phyloP scores from a whole-genome alignment of 306 rosid genomes.

The Chamaecrista fasciculata region DNA sequence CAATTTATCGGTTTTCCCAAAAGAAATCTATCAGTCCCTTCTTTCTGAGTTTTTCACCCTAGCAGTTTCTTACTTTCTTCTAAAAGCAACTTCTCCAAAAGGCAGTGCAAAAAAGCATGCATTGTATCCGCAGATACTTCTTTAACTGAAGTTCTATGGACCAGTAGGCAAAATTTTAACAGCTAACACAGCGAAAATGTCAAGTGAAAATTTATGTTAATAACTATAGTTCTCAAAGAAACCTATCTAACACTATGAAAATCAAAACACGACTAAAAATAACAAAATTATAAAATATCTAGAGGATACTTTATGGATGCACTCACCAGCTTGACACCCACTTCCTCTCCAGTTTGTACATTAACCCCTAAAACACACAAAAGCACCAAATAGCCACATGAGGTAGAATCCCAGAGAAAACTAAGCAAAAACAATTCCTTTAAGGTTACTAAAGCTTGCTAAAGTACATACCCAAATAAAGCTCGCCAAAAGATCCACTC shows the following conservation, averaged over 20 bases:
- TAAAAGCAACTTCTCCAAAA: slow-evolving; percentile 15
- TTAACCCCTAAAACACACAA: slow-evolving; percentile 72
- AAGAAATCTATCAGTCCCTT: slow-evolving; percentile 17
- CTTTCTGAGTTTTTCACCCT: slow-evolving; percentile 10
- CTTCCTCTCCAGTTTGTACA: slow-evolving; percentile 94
- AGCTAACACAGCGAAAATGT: not conserved
- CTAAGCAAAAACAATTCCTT: slow-evolving; percentile 17
- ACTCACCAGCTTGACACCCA: slow-evolving; percentile 94
- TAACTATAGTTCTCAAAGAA: slow-evolving; percentile 11
- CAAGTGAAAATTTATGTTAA: not conserved
- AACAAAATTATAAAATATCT: not conserved
- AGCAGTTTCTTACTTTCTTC: slow-evolving; percentile 16
- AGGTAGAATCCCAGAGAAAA: slow-evolving; percentile 10
- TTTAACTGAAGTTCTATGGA: slow-evolving; percentile 4
- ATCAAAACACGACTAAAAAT: not conserved
- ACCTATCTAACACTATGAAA: slow-evolving; percentile 11
- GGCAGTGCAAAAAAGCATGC: not conserved
- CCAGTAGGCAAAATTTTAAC: slow-evolving; percentile 8
- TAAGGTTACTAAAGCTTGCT: slow-evolving; percentile 16
- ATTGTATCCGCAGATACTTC: slow-evolving; percentile 9
- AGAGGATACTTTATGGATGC: slow-evolving; percentile 20
- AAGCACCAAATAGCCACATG: slow-evolving; percentile 35
- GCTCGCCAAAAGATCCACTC: slow-evolving; percentile 94
- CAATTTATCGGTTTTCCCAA: slow-evolving; percentile 2
- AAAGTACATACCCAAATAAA: slow-evolving; percentile 74